Evolutionary conservation across 306 rosid species (phyloP).

Genomic region (Acacia melanoxylon): DNA sequence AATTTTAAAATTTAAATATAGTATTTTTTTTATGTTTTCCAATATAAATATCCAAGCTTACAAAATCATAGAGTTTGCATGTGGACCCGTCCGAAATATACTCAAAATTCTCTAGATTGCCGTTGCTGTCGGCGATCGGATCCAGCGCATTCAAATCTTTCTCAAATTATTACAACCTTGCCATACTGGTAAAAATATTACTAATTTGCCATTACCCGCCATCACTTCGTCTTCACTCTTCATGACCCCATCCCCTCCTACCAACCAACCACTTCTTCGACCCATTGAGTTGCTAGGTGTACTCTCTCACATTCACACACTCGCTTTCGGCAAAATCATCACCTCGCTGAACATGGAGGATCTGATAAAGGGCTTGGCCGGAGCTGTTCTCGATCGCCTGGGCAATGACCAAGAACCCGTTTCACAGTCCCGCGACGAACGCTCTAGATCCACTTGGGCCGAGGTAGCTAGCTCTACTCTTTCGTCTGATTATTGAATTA

Average conservation of each 20-base stretch:
- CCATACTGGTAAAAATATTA: neutral
- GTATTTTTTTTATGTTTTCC: too few species aligned
- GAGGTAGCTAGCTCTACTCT: conserved; percentile 28
- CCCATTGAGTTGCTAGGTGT: neutral
- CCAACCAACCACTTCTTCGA: neutral
- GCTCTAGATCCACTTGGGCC: conserved; percentile 84
- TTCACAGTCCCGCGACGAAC: conserved; percentile 47
- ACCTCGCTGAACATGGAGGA: conserved; percentile 57
- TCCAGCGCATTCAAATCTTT: neutral
- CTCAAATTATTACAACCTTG: neutral
- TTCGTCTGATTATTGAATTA: neutral
- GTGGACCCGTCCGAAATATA: neutral
- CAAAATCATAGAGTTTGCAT: neutral
- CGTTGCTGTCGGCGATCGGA: neutral
- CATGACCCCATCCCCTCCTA: neutral
- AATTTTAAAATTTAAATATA: too few species aligned
- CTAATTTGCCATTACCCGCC: neutral
- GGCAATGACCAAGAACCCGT: conserved; percentile 34
- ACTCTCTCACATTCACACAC: neutral
- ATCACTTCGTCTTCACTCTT: neutral
- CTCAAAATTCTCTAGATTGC: neutral
- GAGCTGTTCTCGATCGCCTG: conserved; percentile 50
- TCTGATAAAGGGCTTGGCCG: conserved; percentile 71
- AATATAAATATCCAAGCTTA: too few species aligned
- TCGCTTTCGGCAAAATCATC: neutral